Base-by-base conservation (phyloP, 2,329 filamentous ascomycete species). In the Botrytis deweyae region DNA sequence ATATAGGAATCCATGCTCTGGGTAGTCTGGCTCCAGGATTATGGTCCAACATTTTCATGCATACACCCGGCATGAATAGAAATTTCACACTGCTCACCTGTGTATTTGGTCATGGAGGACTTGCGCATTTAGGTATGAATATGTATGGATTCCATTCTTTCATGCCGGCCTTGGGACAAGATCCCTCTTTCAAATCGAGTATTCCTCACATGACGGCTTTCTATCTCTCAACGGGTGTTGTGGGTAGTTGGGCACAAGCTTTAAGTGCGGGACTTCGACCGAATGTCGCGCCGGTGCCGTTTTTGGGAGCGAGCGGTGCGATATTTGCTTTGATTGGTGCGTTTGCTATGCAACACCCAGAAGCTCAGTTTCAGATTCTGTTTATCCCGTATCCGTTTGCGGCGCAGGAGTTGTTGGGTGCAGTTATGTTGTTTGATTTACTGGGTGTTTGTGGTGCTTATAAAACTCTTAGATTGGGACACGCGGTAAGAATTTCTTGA, bases 61-160 rank as follows among this genome's bases (percentile, higher is more conserved):
- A 70, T 38, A 22, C 33, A 46, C 68, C 68, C 12, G 33, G 52
- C 29, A n/a, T 58, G 14, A 62, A 70, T 22, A 46, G 36, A 16
- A 62, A 63, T 16, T 70, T 63, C 68, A 70, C 68, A 18, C 16
- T 70, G 9, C 55, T 70, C 25, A 70, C 68, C 12, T 63, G 55
- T 70, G 16, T 70, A 22, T 70, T 70, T 38, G 68, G 68, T 5
- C 68, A 70, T 62, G 40, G 29, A 2, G 61, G 55, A n/a, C 29
- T 70, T 6, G 25, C 25, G 3, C 68, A 70, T 29, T 29, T 70
- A 33, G 68, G 68, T 6, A 62, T 70, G 20, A 70, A 70, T 62
- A 70, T 70, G 68, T 70, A 61, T 25, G 68, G 38, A n/a, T 40
- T 70, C 9, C 40, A 63, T 33, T 70, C 68, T 2, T 70, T 70